A percentile compares a stretch with the other conserved stretches of the same genome.
Conservation (phyloP, 2,329 filamentous ascomycete species). For the Aureobasidium sp. region DNA sequence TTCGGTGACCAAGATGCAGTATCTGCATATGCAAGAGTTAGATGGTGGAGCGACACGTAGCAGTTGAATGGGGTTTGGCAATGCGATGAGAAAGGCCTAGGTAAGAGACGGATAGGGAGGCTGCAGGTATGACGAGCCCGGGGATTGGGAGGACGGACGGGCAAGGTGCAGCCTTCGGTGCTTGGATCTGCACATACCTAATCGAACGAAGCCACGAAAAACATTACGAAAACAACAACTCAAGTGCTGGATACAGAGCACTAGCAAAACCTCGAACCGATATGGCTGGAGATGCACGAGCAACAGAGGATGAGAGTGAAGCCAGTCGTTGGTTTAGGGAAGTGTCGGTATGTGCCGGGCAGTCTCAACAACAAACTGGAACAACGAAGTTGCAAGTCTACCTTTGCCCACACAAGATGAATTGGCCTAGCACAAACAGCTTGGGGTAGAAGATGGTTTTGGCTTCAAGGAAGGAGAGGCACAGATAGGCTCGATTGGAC, state of each 20-base stretch:
- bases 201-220: neutral
- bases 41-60: neutral
- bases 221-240: neutral
- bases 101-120: neutral
- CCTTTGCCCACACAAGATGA: neutral
- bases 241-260: neutral
- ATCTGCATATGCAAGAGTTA: neutral
- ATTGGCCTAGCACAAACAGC: neutral
- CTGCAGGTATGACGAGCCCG: slow-evolving; percentile 2
- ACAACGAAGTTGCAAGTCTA: neutral
- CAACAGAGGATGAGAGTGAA: neutral
- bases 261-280: neutral
- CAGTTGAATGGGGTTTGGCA: neutral
- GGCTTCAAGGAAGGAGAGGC: neutral
- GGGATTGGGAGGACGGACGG: neutral
- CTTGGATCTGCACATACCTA: slow-evolving; percentile 9
- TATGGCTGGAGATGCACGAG: neutral
- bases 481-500: neutral
- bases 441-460: too few species aligned
- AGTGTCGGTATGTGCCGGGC: neutral
- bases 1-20: neutral
- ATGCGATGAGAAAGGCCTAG: neutral
- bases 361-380: neutral
- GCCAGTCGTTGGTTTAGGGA: slow-evolving; percentile 1
- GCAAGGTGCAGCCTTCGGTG: neutral